Evolutionary conservation across 2,329 filamentous ascomycete genomes (phyloP).

Genomic region (Sclerotinia spermophila): DNA sequence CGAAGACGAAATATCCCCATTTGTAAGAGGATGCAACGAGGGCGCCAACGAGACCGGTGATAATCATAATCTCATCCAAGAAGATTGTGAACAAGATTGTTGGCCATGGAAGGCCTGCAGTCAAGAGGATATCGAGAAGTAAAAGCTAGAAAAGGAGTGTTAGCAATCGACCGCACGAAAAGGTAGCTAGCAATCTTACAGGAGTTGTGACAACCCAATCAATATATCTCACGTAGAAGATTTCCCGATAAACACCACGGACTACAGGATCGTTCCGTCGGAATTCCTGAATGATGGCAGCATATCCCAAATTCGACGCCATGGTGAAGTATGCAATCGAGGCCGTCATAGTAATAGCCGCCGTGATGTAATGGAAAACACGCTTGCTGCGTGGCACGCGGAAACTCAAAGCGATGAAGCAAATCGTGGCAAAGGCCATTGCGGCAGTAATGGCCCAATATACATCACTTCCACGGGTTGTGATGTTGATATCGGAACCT

Average conservation of each 20-base stretch:
- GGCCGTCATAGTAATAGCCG: slow-evolving; percentile 54
- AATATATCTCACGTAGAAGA: slow-evolving; percentile 65
- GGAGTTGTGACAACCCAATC: slow-evolving; percentile 63
- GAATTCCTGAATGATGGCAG: slow-evolving; percentile 61
- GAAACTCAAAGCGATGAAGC: slow-evolving; percentile 50
- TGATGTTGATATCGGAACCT: slow-evolving; percentile 53
- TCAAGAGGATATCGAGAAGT: slow-evolving; percentile 59
- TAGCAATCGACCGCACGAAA: not conserved
- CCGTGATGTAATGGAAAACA: slow-evolving; percentile 63
- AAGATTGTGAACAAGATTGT: slow-evolving; percentile 60
- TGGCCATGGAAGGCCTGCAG: slow-evolving; percentile 60
- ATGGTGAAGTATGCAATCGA: slow-evolving; percentile 63
- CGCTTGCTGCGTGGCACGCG: slow-evolving; percentile 54
- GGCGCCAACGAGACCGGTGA: slow-evolving; percentile 63
- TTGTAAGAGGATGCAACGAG: slow-evolving; percentile 61
- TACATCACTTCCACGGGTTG: slow-evolving; percentile 56
- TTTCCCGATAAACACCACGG: slow-evolving; percentile 52
- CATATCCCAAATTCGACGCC: slow-evolving; percentile 63
- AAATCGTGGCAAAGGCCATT: slow-evolving; percentile 53
- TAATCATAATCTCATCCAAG: slow-evolving; percentile 62
- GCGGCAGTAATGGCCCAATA: slow-evolving; percentile 59
- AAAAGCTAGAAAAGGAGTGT: slow-evolving; percentile 42
- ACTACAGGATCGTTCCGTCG: slow-evolving; percentile 43
- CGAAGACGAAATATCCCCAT: slow-evolving; percentile 63
- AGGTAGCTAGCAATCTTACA: slow-evolving; percentile 24